A percentile compares a stretch with the other conserved stretches of the same genome.
Conservation (phyloP, 2,329 filamentous ascomycete species). For the Allantophomopsis lycopodina region DNA sequence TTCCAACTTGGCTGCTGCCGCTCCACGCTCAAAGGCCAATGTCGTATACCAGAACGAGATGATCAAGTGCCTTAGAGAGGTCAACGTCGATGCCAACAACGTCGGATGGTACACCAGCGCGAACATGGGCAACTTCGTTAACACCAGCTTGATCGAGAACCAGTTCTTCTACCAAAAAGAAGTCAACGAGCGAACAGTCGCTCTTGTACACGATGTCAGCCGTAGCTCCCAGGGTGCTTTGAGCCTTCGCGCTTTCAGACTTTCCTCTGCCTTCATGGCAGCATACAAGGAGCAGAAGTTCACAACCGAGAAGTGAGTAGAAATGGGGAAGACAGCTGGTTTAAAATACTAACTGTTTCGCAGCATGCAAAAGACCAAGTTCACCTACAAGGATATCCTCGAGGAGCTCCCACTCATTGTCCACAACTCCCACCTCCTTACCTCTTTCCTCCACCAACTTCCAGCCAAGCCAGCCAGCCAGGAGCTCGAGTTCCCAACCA, state of each 20-base stretch:
- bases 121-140: constrained; percentile 98
- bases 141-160: constrained; percentile 91
- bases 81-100: constrained; percentile 96
- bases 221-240: constrained; percentile 85
- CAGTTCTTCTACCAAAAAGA: constrained; percentile 96
- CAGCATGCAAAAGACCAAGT: constrained; percentile 86
- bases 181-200: constrained; percentile 71
- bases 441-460: constrained; percentile 86
- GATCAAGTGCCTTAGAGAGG: constrained; percentile 91
- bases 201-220: constrained; percentile 89
- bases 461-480: constrained; percentile 51
- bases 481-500: constrained; percentile 63
- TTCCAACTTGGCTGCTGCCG: constrained; percentile 67
- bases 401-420: constrained; percentile 79
- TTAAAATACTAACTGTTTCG: background rate
- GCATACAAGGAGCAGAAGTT: constrained; percentile 95
- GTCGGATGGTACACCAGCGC: constrained; percentile 98
- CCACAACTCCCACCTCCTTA: constrained; percentile 96
- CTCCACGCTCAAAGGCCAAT: constrained; percentile 86
- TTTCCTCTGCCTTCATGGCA: constrained; percentile 77
- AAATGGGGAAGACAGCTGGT: constrained; percentile 1
- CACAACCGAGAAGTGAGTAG: constrained; percentile 75
- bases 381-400: constrained; percentile 88
- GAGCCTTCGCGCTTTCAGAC: constrained; percentile 79
- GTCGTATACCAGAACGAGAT: constrained; percentile 85